phyloP scores from a whole-genome alignment of 164 flowering plant species.

The Vitis riparia region DNA sequence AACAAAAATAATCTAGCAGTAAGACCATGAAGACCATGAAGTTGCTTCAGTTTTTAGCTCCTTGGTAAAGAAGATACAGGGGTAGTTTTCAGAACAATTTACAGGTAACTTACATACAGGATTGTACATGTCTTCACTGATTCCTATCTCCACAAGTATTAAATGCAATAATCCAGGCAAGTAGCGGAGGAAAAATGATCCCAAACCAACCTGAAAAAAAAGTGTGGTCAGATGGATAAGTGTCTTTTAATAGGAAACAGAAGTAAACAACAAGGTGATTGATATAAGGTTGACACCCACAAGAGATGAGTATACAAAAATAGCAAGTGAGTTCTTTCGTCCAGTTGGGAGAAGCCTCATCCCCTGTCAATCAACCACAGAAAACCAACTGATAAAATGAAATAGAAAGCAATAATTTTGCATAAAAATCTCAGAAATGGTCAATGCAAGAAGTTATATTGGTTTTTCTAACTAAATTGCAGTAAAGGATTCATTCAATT shows the following conservation, averaged over 20 bases:
- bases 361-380: constrained; percentile 51
- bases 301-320: constrained; percentile 64
- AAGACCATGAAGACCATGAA: neutral
- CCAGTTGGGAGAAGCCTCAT: constrained; percentile 97
- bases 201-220: constrained; percentile 71
- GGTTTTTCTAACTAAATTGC: too few species aligned
- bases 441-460: too few species aligned
- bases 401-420: neutral
- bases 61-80: neutral
- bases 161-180: constrained; percentile 55
- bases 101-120: constrained; percentile 83
- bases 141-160: constrained; percentile 61
- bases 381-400: constrained; percentile 6
- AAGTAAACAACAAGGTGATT: neutral
- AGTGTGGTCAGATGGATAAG: neutral
- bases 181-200: constrained; percentile 65
- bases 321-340: constrained; percentile 67
- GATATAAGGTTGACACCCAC: constrained; percentile 39
- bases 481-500: too few species aligned
- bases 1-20: neutral
- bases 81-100: neutral
- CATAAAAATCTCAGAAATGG: neutral
- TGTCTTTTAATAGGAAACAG: neutral
- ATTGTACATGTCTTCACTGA: constrained; percentile 78
- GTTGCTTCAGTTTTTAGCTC: neutral